A percentile compares a stretch with the other conserved stretches of the same genome.
Evolutionary conservation across 106 monocot genomes (phyloP).

Genomic region (Alisma plantagoaquatica): DNA sequence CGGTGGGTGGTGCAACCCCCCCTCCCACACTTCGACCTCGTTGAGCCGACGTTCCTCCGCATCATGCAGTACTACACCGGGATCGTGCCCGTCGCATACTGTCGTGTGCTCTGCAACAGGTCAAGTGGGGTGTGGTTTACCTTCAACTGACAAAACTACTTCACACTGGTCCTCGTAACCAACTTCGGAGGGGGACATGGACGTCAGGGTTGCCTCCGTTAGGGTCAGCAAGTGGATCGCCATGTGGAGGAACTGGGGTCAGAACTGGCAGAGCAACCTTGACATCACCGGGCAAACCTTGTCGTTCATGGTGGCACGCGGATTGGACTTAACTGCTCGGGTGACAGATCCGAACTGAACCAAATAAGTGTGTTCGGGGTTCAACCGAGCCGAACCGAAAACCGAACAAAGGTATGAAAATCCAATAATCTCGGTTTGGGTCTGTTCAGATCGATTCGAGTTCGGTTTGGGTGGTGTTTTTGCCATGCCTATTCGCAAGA

Average conservation of each 20-base stretch:
- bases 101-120: conserved; percentile 48
- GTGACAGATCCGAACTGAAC: too few relatives aligned
- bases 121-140: conserved; percentile 70
- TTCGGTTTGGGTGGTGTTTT: too few relatives aligned
- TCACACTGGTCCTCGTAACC: conserved; percentile 80
- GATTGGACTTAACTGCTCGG: too few relatives aligned
- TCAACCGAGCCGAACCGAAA: too few relatives aligned
- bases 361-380: too few relatives aligned
- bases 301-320: conserved; percentile 73
- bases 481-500: too few relatives aligned
- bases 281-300: conserved; percentile 48
- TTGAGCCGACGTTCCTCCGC: conserved; percentile 10
- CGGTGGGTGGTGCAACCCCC: conserved; percentile 14
- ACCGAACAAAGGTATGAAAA: too few relatives aligned
- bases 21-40: conserved; percentile 5
- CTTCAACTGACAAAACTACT: conserved; percentile 71
- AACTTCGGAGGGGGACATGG: conserved; percentile 83
- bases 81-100: conserved; percentile 17
- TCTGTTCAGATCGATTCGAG: too few relatives aligned
- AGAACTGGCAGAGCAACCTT: conserved; percentile 81
- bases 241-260: conserved; percentile 76
- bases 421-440: too few relatives aligned
- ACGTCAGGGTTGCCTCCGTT: conserved; percentile 37
- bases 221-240: conserved; percentile 63
- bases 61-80: conserved; percentile 18